Evolutionary conservation across 2,329 filamentous ascomycete species (phyloP).

Genomic region (Epichloe bromicola): DNA sequence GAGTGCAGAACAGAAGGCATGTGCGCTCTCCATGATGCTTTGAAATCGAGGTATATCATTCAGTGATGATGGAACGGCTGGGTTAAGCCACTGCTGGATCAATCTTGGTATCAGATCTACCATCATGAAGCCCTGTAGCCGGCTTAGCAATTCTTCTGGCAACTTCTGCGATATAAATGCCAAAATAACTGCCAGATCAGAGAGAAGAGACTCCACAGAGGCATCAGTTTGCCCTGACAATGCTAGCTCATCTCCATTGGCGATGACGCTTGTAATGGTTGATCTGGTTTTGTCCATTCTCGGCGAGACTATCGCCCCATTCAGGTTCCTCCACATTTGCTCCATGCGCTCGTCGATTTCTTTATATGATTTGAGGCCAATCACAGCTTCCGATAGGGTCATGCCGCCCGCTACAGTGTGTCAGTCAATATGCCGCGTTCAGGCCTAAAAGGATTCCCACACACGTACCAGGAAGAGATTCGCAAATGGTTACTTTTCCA

Average conservation of each 20-base stretch:
- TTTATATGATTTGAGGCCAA: constrained; percentile 45
- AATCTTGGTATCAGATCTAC: constrained; percentile 54
- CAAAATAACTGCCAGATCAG: constrained; percentile 39
- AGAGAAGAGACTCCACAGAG: constrained; percentile 37
- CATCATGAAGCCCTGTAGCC: constrained; percentile 58
- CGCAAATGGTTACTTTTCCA: constrained; percentile 42
- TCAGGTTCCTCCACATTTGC: constrained; percentile 48
- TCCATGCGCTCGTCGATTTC: constrained; percentile 47
- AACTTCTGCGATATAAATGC: constrained; percentile 38
- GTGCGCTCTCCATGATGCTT: constrained; percentile 49
- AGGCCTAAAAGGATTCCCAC: no score
- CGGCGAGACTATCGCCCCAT: constrained; percentile 46
- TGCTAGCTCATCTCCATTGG: constrained; percentile 28
- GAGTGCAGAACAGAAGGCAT: constrained; percentile 50
- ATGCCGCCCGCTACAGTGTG: constrained; percentile 32
- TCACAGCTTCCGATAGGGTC: constrained; percentile 39
- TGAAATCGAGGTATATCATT: constrained; percentile 61
- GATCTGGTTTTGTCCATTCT: constrained; percentile 34
- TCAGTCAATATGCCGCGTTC: constrained; percentile 9
- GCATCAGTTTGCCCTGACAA: constrained; percentile 29
- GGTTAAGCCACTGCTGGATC: constrained; percentile 61
- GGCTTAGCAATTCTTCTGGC: constrained; percentile 40
- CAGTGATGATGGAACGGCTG: constrained; percentile 62
- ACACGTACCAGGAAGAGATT: constrained; percentile 34
- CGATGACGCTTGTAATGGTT: constrained; percentile 26